Evolutionary conservation across 169 alveolate genomes (phyloP), one percentile per base, ranked within the genome.

Genomic region (Babesia ovis): DNA sequence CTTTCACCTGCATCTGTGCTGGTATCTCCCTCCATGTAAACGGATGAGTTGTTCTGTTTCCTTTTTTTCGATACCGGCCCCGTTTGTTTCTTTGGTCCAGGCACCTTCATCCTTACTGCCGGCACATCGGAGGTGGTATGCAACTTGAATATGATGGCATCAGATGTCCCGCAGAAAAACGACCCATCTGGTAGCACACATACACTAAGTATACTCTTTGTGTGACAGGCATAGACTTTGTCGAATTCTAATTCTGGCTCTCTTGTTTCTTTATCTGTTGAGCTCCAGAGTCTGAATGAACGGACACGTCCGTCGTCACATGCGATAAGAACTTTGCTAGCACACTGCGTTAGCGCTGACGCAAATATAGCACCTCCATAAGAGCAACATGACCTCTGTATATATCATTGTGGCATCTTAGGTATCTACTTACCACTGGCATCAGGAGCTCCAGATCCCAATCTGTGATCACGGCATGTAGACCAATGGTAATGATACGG

Each of bases 321-420:
- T 16, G 85, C 85, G 34, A 81, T 55, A 29, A 71, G 59, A 0
- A 81, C 59, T 29, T 67, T 29, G 27, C 69, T 23, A 12, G 50
- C 59, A 34, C 82, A 37, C 18, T 53, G 51, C 16, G 75, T 68
- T 31, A 64, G 50, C 25, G 71, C 77, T 16, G 81, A 74, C 20
- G 85, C 20, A 34, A 81, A 81, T n/a, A 81, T 81, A 11, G 89
- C 89, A 1, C 89, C 89, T 64, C 89, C 89, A 59, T 73, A 81
- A 4, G 89, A 79, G 22, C 71, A 58, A 16, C 74, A 73, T 23
- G 77, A 25, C 31, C 60, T 62, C 89, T 81, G 48, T 27, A 51
- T 4, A 16, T n/a, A 31, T 34, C 8, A 2, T 70, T 12, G 18
- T 0, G 29, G 27, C 34, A 29, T 4, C 9, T 29, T 4, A 1